phyloP scores from a whole-genome alignment of 139 green algal genomes.

The Prasinococcaceae sp. region DNA sequence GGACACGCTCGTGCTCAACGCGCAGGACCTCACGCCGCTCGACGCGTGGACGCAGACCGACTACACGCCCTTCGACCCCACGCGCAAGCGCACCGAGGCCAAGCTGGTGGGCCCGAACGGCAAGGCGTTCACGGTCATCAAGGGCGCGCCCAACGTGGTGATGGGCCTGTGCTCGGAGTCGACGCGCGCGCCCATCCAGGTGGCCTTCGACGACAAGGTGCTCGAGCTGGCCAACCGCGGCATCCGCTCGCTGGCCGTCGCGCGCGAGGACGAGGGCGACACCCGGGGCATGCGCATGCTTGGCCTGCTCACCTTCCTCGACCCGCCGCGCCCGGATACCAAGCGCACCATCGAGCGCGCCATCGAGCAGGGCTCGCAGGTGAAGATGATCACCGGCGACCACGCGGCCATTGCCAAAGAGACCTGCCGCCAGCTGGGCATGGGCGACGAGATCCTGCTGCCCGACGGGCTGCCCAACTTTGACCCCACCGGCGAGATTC shows the following conservation, averaged over 20 bases:
- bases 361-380: conserved; percentile 54
- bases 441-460: conserved; percentile 63
- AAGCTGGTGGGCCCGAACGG: conserved; percentile 37
- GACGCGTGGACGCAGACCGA: conserved; percentile 39
- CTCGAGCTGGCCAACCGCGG: conserved; percentile 43
- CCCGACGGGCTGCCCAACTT: conserved; percentile 36
- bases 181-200: too few relatives aligned
- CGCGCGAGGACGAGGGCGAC: conserved; percentile 3
- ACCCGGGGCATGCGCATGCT: conserved; percentile 26
- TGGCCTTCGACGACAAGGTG: conserved; percentile 40
- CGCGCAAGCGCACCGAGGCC: conserved; percentile 59
- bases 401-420: conserved; percentile 73
- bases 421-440: conserved; percentile 52
- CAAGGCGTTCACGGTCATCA: conserved; percentile 51
- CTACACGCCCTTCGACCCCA: conserved; percentile 65
- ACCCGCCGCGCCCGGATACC: conserved; percentile 66
- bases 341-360: conserved; percentile 59
- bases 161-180: conserved; percentile 21
- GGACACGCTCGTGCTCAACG: conserved; percentile 59
- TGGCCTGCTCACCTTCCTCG: conserved; percentile 68
- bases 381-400: conserved; percentile 86
- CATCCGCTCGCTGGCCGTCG: conserved; percentile 58
- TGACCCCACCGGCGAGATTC: conserved; percentile 35
- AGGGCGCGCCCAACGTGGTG: conserved; percentile 49
- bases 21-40: background rate